Conservation (phyloP, 441 rosid genomes). For the Adansonia gregorii region DNA sequence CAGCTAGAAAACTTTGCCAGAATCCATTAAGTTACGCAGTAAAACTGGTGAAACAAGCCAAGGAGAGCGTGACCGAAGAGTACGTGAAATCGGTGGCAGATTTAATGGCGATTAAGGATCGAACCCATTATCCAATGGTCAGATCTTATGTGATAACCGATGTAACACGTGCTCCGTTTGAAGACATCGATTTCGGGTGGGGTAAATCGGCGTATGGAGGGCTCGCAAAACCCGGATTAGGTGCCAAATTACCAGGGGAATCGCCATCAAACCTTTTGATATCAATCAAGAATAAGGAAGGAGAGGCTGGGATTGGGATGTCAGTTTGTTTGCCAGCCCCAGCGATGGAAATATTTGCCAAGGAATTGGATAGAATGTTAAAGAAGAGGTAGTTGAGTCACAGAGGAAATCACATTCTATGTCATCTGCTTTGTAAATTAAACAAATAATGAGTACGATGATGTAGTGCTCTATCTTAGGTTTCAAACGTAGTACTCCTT, state of each 20-base stretch:
- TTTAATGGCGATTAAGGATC: constrained; percentile 36
- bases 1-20: background rate
- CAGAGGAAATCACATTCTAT: background rate
- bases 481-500: too few species aligned
- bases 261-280: constrained; percentile 34
- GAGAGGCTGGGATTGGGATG: constrained; percentile 44
- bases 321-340: constrained; percentile 45
- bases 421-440: background rate
- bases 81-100: constrained; percentile 44
- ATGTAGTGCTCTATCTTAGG: too few species aligned
- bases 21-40: constrained; percentile 41
- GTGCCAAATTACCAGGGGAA: constrained; percentile 25
- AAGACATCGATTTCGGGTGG: constrained; percentile 57
- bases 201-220: constrained; percentile 49
- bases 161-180: constrained; percentile 32
- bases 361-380: constrained; percentile 31
- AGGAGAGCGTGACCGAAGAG: constrained; percentile 35
- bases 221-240: constrained; percentile 23
- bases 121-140: constrained; percentile 34
- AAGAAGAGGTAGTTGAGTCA: background rate
- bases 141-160: constrained; percentile 34
- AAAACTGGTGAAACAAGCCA: constrained; percentile 33
- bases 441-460: background rate
- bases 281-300: constrained; percentile 35
- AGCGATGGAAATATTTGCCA: constrained; percentile 46